Percentiles rank a stretch among this genome's conserved stretches.
Evolutionary conservation across 345 rosid species (phyloP).

Genomic region (Dipteronia sinensis): DNA sequence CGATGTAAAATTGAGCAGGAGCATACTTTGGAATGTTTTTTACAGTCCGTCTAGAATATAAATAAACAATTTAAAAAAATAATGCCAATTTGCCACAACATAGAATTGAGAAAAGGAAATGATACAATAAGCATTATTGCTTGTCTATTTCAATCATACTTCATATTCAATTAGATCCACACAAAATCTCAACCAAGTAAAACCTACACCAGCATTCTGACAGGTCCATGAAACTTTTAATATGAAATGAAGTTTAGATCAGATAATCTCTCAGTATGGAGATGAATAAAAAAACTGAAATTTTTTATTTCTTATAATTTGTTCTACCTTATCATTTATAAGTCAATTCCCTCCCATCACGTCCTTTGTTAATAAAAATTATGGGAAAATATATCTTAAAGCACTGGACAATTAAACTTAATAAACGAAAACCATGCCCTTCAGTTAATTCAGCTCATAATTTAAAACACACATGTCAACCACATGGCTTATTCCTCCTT

Average conservation of each 20-base stretch:
- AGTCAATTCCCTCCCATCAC: background rate
- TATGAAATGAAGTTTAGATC: background rate
- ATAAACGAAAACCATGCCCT: background rate
- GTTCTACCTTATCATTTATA: background rate
- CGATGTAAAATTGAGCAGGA: conserved; percentile 96
- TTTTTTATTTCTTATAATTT: background rate
- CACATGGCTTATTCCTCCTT: background rate
- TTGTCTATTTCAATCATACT: conserved; percentile 2
- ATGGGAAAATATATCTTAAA: background rate
- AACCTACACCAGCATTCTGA: background rate
- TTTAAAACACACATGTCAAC: background rate
- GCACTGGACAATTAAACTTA: background rate
- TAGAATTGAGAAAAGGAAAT: background rate
- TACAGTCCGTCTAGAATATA: conserved; percentile 79
- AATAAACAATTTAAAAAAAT: conserved; percentile 19
- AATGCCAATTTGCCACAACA: conserved; percentile 17
- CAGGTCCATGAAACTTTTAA: background rate
- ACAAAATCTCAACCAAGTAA: background rate
- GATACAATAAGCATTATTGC: background rate
- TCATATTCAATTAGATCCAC: background rate
- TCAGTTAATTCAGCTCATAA: background rate
- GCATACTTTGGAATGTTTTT: conserved; percentile 99
- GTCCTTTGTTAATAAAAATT: background rate
- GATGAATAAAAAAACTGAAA: background rate
- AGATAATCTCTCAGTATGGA: background rate